Base-by-base conservation (phyloP, 2,329 filamentous ascomycete genomes). In the Herpotrichia juniperi region DNA sequence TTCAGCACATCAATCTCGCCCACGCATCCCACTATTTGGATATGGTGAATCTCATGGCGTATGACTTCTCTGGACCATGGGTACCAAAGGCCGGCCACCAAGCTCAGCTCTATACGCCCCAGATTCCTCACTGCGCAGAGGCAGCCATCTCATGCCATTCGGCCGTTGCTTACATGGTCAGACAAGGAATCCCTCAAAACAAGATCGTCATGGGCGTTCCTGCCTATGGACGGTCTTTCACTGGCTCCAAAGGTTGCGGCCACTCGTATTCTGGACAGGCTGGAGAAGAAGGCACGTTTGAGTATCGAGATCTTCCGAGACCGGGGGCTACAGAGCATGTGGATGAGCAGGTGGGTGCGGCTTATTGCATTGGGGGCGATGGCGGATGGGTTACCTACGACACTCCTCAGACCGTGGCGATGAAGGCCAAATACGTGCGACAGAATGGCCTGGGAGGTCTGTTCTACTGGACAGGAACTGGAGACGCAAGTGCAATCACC, bases 371-470 rank as follows among this genome's bases (percentile, higher is more conserved):
- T 26, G 88, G 89, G 5, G 86, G 82, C 1, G 89, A 91, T 62
- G 88, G 88, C 2, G 90, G 89, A 0, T 93, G 92, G 59, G 84
- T 93, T 35, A 88, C 84, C 1, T 94, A 93, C 69, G 90, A 94
- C 71, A 92, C 88, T 58, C 85, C 87, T 3, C 83, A 87, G 37
- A 92, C 89, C 2, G 89, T 93, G 28, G 82, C 82, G 72, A 82
- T 86, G 71, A 94, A 94, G 75, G 90, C 88, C 1, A 77, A 79
- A 6, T 93, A 87, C 69, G 90, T 87, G 71, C 87, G 85, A 63
- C 83, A 88, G 62, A 87, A 87, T 62, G 82, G 83, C 24, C 77
- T 94, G 16, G 90, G 87, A 24, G 90, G 90, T 0, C 74, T 94
- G 8, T 93, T 92, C 71, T 94, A 93, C 73, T 93, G 88, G 88